Percentiles rank a stretch among this genome's conserved stretches.
Evolutionary conservation across 805 yeast species (phyloP).

Genomic region (Spathaspora sp.): DNA sequence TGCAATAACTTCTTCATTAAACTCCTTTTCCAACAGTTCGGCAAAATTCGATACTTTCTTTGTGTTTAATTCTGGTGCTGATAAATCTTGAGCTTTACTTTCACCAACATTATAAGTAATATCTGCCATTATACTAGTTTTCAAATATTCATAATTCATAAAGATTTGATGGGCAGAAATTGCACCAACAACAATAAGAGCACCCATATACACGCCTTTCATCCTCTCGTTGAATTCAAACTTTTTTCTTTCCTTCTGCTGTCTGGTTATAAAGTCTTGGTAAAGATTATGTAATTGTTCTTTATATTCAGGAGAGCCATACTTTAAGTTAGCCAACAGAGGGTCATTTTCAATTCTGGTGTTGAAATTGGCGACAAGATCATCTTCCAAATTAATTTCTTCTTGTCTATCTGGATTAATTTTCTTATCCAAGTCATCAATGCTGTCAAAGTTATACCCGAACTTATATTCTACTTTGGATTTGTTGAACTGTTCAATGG

Average conservation of each 20-base stretch:
- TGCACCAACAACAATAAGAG: slow-evolving; percentile 33
- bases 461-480: slow-evolving; percentile 25
- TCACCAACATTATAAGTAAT: slow-evolving; percentile 36
- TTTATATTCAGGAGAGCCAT: slow-evolving; percentile 36
- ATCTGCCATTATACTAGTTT: slow-evolving; percentile 27
- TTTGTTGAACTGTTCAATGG: slow-evolving; percentile 37
- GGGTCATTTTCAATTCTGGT: slow-evolving; percentile 29
- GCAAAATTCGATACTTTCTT: slow-evolving; percentile 22
- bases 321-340: slow-evolving; percentile 20
- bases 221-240: slow-evolving; percentile 41
- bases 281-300: slow-evolving; percentile 25
- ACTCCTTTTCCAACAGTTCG: slow-evolving; percentile 21
- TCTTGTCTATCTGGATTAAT: slow-evolving; percentile 8
- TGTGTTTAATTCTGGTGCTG: slow-evolving; percentile 28
- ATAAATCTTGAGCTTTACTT: slow-evolving; percentile 29
- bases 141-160: slow-evolving; percentile 41
- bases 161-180: slow-evolving; percentile 39
- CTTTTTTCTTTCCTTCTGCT: slow-evolving; percentile 22
- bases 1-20: slow-evolving; percentile 16
- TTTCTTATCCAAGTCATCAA: slow-evolving; percentile 15
- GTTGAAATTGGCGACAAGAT: slow-evolving; percentile 16
- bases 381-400: slow-evolving; percentile 8
- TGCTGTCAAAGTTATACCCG: slow-evolving; percentile 18
- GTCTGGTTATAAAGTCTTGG: slow-evolving; percentile 21
- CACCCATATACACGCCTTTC: slow-evolving; percentile 44